Evolutionary conservation across 2,329 filamentous ascomycete genomes (phyloP).

Genomic region (Orbilia javanica): DNA sequence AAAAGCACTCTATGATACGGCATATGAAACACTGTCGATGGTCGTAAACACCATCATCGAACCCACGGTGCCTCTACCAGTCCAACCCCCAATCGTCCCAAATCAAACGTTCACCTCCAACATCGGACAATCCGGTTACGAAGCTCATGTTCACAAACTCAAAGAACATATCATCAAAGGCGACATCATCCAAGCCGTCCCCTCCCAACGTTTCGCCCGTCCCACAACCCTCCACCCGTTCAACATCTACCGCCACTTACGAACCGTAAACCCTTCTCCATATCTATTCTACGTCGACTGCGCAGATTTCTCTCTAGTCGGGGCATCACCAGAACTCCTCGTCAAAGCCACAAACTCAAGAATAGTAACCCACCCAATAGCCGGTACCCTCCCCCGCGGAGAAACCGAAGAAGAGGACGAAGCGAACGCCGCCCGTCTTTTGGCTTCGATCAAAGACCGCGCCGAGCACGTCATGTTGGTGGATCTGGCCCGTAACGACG

Average conservation of each 20-base stretch:
- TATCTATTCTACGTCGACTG: slow-evolving; percentile 98
- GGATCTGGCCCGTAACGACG: slow-evolving; percentile 93
- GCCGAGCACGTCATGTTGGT: slow-evolving; percentile 98
- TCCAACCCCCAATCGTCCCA: slow-evolving; percentile 78
- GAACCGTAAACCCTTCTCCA: slow-evolving; percentile 96
- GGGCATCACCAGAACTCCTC: slow-evolving; percentile 92
- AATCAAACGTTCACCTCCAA: slow-evolving; percentile 89
- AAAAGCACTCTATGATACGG: slow-evolving; percentile 64
- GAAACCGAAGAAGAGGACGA: slow-evolving; percentile 84
- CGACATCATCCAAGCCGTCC: slow-evolving; percentile 97
- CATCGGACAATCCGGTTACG: slow-evolving; percentile 88
- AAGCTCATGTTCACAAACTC: slow-evolving; percentile 84
- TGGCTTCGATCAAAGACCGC: slow-evolving; percentile 86
- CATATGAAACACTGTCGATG: slow-evolving; percentile 28
- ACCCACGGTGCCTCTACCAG: slow-evolving; percentile 74
- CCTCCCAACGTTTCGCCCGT: slow-evolving; percentile 90
- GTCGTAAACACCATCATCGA: slow-evolving; percentile 49
- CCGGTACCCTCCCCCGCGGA: slow-evolving; percentile 91
- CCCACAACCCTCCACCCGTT: slow-evolving; percentile 94
- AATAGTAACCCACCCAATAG: slow-evolving; percentile 96
- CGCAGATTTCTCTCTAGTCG: slow-evolving; percentile 91
- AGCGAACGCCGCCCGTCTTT: slow-evolving; percentile 80
- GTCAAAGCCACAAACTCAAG: slow-evolving; percentile 89
- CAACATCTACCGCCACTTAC: slow-evolving; percentile 95
- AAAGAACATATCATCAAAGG: slow-evolving; percentile 92